Percentiles rank a stretch among this genome's conserved stretches.
phyloP scores from a whole-genome alignment of 164 flowering plant species.

The Magnolia kwangsiensis region DNA sequence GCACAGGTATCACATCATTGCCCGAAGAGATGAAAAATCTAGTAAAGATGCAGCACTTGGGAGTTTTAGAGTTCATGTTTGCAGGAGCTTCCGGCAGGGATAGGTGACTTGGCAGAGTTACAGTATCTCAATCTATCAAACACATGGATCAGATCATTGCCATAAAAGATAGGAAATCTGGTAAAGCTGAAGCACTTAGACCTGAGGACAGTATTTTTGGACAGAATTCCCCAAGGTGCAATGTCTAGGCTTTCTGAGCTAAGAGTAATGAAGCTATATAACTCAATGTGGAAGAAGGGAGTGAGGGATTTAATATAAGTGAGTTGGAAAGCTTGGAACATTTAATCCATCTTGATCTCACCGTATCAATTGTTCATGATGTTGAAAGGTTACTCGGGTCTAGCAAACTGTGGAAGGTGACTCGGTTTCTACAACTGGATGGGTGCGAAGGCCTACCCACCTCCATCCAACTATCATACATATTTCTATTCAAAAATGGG shows the following conservation, averaged over 20 bases:
- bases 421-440: no score
- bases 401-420: background rate
- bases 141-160: conserved; percentile 8
- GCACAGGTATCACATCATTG: background rate
- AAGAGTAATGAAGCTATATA: conserved; percentile 2
- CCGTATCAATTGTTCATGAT: background rate
- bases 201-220: background rate
- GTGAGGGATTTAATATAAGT: background rate
- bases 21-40: conserved; percentile 6
- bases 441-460: no score
- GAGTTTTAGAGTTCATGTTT: background rate
- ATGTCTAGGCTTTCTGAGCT: conserved; percentile 4
- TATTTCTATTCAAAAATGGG: no score
- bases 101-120: conserved; percentile 8
- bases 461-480: no score
- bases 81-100: no score
- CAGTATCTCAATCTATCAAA: conserved; percentile 9
- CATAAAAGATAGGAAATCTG: conserved; percentile 1
- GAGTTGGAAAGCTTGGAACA: conserved; percentile 9
- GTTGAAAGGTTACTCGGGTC: background rate
- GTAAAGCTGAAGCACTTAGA: conserved; percentile 11
- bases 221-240: background rate
- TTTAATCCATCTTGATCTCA: conserved; percentile 10
- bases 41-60: background rate
- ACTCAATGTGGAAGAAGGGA: background rate